Conservation (phyloP, 164 flowering plant genomes). For the Macadamia tetraphylla region DNA sequence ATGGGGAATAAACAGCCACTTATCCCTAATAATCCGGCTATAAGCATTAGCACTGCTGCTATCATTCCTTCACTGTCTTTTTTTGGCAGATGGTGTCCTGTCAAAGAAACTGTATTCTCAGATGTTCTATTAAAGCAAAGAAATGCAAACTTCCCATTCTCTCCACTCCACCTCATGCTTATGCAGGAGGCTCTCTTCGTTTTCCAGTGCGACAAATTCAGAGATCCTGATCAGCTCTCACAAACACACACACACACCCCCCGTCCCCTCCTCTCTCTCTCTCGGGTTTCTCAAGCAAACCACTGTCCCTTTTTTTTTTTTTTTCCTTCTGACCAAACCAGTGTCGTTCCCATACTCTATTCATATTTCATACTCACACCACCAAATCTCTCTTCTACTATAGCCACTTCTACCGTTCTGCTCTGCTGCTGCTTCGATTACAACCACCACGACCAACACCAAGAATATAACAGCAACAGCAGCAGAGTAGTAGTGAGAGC, state of each 20-base stretch:
- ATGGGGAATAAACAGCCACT: not conserved
- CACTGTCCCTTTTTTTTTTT: too few species aligned
- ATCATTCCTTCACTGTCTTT: conserved; percentile 14
- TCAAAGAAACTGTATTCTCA: conserved; percentile 33
- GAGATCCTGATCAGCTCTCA: too few species aligned
- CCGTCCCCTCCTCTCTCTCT: too few species aligned
- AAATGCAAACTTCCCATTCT: conserved; percentile 21
- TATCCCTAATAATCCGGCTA: conserved; percentile 11
- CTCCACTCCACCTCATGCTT: conserved; percentile 14
- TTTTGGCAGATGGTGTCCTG: conserved; percentile 24
- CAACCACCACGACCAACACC: too few species aligned
- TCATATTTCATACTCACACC: not conserved
- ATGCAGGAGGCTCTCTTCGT: conserved; percentile 1
- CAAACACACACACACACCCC: too few species aligned
- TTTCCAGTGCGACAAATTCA: conserved; percentile 5
- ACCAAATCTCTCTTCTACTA: not conserved
- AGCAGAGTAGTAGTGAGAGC: too few species aligned
- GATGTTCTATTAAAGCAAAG: conserved; percentile 29
- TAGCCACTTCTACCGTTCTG: not conserved
- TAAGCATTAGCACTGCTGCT: not conserved
- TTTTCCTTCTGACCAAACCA: too few species aligned
- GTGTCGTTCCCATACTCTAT: too few species aligned
- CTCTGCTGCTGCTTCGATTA: too few species aligned
- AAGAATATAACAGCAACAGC: too few species aligned
- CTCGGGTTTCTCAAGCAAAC: too few species aligned